These are phyloP conservation scores for Histomonas meleagridis DNA, from an alignment of 208 protist genomes.

Conservation along the genomic window DNA sequence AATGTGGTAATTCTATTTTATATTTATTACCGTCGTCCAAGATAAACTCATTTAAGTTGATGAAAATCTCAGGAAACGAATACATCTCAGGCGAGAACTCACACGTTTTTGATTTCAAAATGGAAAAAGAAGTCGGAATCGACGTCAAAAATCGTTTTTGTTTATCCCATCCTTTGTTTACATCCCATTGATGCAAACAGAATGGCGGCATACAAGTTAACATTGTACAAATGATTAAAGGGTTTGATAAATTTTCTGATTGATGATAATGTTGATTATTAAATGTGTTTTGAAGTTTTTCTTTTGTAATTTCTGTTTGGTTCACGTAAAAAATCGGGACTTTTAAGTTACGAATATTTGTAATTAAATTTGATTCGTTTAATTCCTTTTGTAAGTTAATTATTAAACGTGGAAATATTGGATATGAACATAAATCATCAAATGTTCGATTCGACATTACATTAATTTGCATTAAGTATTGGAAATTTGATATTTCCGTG, in stretches of 20 bases:
- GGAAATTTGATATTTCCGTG: neutral
- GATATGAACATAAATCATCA: too few species aligned
- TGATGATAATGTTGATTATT: neutral
- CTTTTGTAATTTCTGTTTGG: too few species aligned
- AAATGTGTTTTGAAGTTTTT: too few species aligned
- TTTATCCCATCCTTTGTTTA: slow-evolving; percentile 6
- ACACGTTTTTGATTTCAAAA: neutral
- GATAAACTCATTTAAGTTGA: neutral
- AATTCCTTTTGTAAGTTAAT: too few species aligned
- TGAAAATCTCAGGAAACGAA: neutral
- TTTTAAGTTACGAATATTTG: too few species aligned
- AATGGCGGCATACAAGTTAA: neutral
- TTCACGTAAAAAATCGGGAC: too few species aligned
- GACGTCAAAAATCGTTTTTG: neutral
- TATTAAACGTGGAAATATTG: too few species aligned
- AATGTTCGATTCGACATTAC: too few species aligned
- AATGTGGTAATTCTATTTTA: neutral
- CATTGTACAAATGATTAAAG: neutral
- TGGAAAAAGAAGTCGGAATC: neutral
- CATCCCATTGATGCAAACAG: neutral
- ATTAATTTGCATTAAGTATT: neutral
- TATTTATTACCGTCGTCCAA: neutral
- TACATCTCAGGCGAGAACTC: neutral
- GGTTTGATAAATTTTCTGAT: neutral
- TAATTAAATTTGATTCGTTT: too few species aligned